Conservation (phyloP, 1,139 yeast genomes). For the Candida sp. region DNA sequence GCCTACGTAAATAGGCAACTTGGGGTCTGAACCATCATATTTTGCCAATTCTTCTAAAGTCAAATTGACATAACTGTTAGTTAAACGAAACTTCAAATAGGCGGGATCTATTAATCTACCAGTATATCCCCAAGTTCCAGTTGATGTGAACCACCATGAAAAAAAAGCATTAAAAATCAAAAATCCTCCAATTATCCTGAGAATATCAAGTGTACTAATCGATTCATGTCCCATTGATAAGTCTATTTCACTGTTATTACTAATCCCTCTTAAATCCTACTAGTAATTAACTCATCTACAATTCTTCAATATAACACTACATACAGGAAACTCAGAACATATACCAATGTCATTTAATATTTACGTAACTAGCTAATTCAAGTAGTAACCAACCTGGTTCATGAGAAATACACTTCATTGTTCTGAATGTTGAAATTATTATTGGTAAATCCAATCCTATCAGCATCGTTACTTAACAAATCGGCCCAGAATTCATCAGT, state of each 20-base stretch:
- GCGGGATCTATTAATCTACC: constrained; percentile 50
- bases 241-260: neutral
- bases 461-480: constrained; percentile 32
- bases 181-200: constrained; percentile 46
- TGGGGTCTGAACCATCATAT: constrained; percentile 51
- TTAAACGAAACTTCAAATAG: constrained; percentile 28
- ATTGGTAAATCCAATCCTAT: constrained; percentile 33
- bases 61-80: constrained; percentile 21
- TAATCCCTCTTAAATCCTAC: too few species aligned
- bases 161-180: constrained; percentile 44
- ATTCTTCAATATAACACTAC: too few species aligned
- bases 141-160: constrained; percentile 49
- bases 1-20: constrained; percentile 60
- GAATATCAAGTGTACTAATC: constrained; percentile 32
- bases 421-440: constrained; percentile 11
- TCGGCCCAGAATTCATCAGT: constrained; percentile 47
- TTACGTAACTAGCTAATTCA: too few species aligned
- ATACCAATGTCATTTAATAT: neutral
- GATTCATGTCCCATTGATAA: neutral
- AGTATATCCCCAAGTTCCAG: constrained; percentile 51
- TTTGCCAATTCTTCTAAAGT: constrained; percentile 46
- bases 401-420: constrained; percentile 28
- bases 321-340: neutral
- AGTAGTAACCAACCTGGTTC: constrained; percentile 5
- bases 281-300: too few species aligned